Evolutionary conservation across 345 rosid genomes (phyloP), one percentile per base, ranked within the genome.

Genomic region (Hibiscus trionum): DNA sequence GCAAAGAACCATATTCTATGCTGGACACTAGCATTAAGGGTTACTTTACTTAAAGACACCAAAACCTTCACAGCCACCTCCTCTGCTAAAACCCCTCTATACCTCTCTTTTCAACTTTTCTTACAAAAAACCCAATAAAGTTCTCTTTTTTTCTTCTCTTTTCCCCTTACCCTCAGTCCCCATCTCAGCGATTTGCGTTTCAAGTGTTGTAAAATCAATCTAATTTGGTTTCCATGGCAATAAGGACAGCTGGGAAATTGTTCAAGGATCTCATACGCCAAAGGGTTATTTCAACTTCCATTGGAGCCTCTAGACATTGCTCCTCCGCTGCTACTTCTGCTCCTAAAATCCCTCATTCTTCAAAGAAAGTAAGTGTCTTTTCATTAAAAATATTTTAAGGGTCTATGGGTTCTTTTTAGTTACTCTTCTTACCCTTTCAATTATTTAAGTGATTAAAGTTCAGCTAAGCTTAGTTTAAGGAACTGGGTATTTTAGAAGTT

Each of bases 271-370:
- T 73, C 76, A 50, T 79, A 19, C 24, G 62, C 60, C 76, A 39
- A 74, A 84, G 86, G 72, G 73, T 72, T 49, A 75, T 80, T 4
- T 81, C 83, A 65, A 72, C 67, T 71, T 77, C 75, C 71, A 60
- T 81, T 67, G 84, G 81, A 57, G 60, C 86, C 62, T 50, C 74
- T 47, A 74, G 92, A 17, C 77, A 84, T 78, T 82, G 60, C 67
- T 81, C 87, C 69, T 85, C 89, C 4, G 79, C 76, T 66, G 56
- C 82, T 17, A 31, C 75, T 61, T 2, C 77, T 47, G 61, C 78
- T 56, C 86, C 85, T 69, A 86, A 88, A 81, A 88, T 92, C 50
- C 96, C 96, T 67, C 97, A 88, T 75, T 88, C 81, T 75, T 86
- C 93, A 71, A 90, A 84, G 76, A 87, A 84, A 75, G 97, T 90